These are phyloP conservation scores for Aureobasidium sp. DNA, from an alignment of 2,329 filamentous ascomycete species.

Conservation along the genomic window DNA sequence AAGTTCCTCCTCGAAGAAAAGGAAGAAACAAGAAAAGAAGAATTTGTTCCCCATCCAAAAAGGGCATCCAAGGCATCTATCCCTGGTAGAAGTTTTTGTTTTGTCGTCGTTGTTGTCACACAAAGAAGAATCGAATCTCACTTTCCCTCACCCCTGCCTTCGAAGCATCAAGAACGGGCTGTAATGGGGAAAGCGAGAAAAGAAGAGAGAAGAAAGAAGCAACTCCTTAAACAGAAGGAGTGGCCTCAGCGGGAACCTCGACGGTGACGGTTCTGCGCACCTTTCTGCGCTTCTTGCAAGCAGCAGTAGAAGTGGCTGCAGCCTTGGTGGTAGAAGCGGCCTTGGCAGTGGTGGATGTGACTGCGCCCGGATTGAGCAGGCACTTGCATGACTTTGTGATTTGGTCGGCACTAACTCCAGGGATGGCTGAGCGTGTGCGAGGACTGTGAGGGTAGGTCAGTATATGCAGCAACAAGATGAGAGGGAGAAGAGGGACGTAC, in stretches of 20 bases:
- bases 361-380: background rate
- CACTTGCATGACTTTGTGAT: slow-evolving; percentile 6
- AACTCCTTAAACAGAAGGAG: background rate
- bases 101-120: background rate
- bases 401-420: background rate
- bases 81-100: background rate
- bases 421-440: slow-evolving; percentile 5
- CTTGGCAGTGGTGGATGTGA: background rate
- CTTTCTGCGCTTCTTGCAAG: slow-evolving; percentile 10
- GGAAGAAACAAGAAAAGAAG: background rate
- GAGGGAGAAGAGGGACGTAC: background rate
- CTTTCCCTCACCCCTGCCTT: background rate
- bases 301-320: background rate
- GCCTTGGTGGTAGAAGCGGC: background rate
- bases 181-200: background rate
- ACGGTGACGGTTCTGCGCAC: slow-evolving; percentile 7
- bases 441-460: background rate
- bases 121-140: background rate
- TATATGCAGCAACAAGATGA: background rate
- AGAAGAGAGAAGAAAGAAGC: background rate
- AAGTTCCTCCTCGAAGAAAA: background rate
- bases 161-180: background rate
- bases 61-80: slow-evolving; percentile 6
- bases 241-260: background rate
- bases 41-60: slow-evolving; percentile 1